Evolutionary conservation across 768 basidiomycete genomes (phyloP), one percentile per base, ranked within the genome.

Genomic region (Serendipita vermifera): DNA sequence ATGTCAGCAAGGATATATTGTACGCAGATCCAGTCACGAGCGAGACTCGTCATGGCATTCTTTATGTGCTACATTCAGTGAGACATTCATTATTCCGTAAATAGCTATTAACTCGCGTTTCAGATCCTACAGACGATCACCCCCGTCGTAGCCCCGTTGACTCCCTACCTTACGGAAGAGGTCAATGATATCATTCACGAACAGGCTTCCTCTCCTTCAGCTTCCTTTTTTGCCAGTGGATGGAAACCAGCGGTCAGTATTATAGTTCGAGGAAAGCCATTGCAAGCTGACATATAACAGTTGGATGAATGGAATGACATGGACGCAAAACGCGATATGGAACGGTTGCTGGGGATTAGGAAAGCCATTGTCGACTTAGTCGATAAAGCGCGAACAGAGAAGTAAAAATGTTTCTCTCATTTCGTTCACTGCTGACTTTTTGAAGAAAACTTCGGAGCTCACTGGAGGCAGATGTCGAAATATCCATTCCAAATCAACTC

Each of bases 151-250:
- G 87, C 89, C 0, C 94, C 94, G 0, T 81, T 97, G 26, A 72
- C 89, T 2, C 94, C 94, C 6, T 87, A 94, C 64, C 77, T 96
- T 3, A 86, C 89, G 0, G 92, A 96, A 68, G 94, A 97, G 67
- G 79, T 93, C 56, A 76, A 87, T 62, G 69, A 72, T 22, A n/a
- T n/a, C n/a, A n/a, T n/a, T n/a, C n/a, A n/a, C n/a, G n/a, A n/a
- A n/a, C n/a, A n/a, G n/a, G n/a, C n/a, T n/a, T 61, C 64, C 3
- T 64, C 72, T 29, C 65, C 61, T 0, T 66, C 58, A 0, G n/a
- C 64, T 0, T 92, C 88, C 0, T 75, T 87, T n/a, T 94, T 92
- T 63, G 71, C 72, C 59, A 73, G 71, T 2, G 71, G 69, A n/a
- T 94, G 91, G 91, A 64, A 61, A 39, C 75, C 79, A 22, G 63